Percentiles rank a stretch among this genome's conserved stretches.
Conservation (phyloP, 192 early-diverging fungal species). For the Funneliformis mosseae region DNA sequence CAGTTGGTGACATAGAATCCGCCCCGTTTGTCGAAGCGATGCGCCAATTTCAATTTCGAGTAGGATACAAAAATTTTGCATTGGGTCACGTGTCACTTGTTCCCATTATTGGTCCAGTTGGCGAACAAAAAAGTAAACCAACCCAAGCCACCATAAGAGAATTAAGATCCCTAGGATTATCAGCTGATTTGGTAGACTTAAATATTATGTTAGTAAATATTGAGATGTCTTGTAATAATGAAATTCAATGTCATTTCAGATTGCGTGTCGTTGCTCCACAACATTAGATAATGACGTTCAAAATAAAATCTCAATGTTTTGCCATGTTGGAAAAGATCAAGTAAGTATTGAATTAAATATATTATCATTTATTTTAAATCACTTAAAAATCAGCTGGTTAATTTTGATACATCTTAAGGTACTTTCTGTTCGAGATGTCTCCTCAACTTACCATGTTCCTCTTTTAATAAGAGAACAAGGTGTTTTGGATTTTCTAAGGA, state of each 20-base stretch:
- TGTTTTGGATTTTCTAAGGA: conserved; percentile 76
- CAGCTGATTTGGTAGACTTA: conserved; percentile 74
- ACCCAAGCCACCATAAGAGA: conserved; percentile 96
- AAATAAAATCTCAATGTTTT: conserved; percentile 98
- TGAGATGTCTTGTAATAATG: background rate
- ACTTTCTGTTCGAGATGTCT: conserved; percentile 94
- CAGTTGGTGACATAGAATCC: conserved; percentile 98
- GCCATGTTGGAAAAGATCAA: conserved; percentile 91
- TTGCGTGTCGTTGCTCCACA: conserved; percentile 91
- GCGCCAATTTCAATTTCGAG: conserved; percentile 99
- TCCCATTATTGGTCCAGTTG: conserved; percentile 95
- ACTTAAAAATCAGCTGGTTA: background rate
- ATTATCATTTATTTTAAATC: background rate
- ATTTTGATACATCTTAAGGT: conserved; percentile 31
- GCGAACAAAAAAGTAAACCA: conserved; percentile 99
- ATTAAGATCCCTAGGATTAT: conserved; percentile 90
- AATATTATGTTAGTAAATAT: background rate
- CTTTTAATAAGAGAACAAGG: conserved; percentile 87
- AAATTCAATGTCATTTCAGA: conserved; percentile 38
- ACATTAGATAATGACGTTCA: conserved; percentile 79
- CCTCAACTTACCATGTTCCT: conserved; percentile 96
- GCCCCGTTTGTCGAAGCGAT: conserved; percentile 99
- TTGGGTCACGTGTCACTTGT: conserved; percentile 97
- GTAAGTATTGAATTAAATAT: conserved; percentile 43
- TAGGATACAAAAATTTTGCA: conserved; percentile 97